Conservation (phyloP, 2,329 filamentous ascomycete species). For the Parasarocladium wereldwijsianum region DNA sequence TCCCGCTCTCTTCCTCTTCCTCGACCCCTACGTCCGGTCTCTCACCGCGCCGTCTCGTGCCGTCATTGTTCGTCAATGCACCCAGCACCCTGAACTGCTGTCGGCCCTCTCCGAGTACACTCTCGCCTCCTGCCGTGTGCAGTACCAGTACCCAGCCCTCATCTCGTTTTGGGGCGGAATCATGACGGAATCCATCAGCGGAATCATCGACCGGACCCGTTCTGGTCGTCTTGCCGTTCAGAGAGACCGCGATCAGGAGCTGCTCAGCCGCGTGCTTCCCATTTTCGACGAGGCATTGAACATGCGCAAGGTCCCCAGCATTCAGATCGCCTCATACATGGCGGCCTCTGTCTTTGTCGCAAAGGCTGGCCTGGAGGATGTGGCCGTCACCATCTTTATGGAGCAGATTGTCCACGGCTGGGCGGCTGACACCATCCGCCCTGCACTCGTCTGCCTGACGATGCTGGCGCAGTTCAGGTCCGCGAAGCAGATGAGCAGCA, state of each 20-base stretch:
- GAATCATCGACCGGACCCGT: constrained; percentile 61
- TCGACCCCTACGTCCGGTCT: constrained; percentile 73
- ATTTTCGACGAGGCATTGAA: constrained; percentile 64
- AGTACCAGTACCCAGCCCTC: constrained; percentile 62
- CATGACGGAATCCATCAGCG: constrained; percentile 70
- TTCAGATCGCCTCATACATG: constrained; percentile 86
- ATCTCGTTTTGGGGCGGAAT: constrained; percentile 86
- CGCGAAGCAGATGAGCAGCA: constrained; percentile 51
- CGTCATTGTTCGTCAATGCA: constrained; percentile 70
- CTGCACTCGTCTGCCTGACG: constrained; percentile 65
- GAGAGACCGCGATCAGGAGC: constrained; percentile 64
- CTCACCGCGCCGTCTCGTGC: constrained; percentile 64
- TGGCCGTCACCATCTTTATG: constrained; percentile 75
- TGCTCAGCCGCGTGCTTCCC: constrained; percentile 53
- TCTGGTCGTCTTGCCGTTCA: constrained; percentile 67
- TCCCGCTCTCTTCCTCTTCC: constrained; percentile 64
- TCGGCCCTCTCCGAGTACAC: constrained; percentile 65
- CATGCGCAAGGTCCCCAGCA: constrained; percentile 59
- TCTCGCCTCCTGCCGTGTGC: constrained; percentile 54
- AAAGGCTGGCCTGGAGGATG: constrained; percentile 67
- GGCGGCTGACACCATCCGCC: constrained; percentile 55
- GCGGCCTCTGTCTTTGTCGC: constrained; percentile 72
- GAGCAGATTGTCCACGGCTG: constrained; percentile 71
- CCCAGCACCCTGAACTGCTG: constrained; percentile 64
- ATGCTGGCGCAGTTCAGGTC: constrained; percentile 71